Evolutionary conservation across 2,329 filamentous ascomycete genomes (phyloP).

Genomic region (Fusarium sulawesiense): DNA sequence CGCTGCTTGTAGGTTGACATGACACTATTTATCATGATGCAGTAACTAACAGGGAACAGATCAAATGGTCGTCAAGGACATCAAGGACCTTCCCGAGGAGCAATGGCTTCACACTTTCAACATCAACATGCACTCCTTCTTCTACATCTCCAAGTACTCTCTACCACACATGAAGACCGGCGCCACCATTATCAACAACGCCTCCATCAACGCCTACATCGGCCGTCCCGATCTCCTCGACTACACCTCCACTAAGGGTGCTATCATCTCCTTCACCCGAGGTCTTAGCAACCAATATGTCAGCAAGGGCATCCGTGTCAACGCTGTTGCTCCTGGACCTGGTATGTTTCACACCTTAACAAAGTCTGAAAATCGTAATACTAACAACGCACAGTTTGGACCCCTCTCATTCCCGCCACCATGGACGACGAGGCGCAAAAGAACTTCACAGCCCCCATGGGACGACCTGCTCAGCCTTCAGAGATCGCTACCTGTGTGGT

Average conservation of each 20-base stretch:
- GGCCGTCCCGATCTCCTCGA: conserved; percentile 83
- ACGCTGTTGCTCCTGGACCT: conserved; percentile 80
- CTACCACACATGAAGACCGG: conserved; percentile 81
- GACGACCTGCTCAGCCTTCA: conserved; percentile 80
- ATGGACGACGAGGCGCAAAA: conserved; percentile 78
- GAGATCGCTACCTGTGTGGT: conserved; percentile 87
- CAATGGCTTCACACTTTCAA: conserved; percentile 85
- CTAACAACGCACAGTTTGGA: conserved; percentile 67
- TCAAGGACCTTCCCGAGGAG: conserved; percentile 77
- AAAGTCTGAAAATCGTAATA: too few relatives aligned
- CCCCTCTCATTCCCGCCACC: conserved; percentile 77
- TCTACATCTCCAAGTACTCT: conserved; percentile 82
- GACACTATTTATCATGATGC: not conserved
- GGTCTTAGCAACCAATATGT: conserved; percentile 81
- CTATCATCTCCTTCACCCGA: conserved; percentile 82
- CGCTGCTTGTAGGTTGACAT: conserved; percentile 69
- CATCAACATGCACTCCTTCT: conserved; percentile 85
- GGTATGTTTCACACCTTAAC: conserved; percentile 35
- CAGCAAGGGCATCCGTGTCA: conserved; percentile 78
- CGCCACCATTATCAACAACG: conserved; percentile 85
- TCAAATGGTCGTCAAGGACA: conserved; percentile 75
- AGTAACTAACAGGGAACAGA: conserved; percentile 37
- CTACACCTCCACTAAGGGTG: conserved; percentile 84
- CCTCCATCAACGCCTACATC: conserved; percentile 85
- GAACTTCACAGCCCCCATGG: conserved; percentile 79